Base-by-base conservation (phyloP, 306 rosid genomes). In the Purshia tridentata region DNA sequence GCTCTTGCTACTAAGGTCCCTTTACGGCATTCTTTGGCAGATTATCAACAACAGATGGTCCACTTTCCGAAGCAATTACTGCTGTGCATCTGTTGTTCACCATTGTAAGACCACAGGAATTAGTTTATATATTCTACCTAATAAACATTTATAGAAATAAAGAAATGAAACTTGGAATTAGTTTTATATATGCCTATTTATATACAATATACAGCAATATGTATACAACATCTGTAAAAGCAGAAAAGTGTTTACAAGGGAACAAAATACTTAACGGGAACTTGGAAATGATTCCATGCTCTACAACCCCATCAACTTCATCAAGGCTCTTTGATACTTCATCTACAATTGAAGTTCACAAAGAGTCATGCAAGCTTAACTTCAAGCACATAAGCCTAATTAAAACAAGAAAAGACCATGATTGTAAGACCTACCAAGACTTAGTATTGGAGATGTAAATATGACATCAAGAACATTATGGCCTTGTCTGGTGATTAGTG, bases 381-480 rank as follows among this genome's bases (percentile, higher is more conserved):
- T 12, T 18, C 48, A 67, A 20, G 4, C 8, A 65, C n/a, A 22
- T 16, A 71, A 14, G n/a, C 37, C 62, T 49, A 13, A 75, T 71
- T 70, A 35, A 19, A 65, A 71, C 66, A 76, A 59, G 50, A 22
- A 51, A 12, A 19, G 9, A 50, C 13, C 61, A 45, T 9, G 19
- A 42, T 8, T 40, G 23, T 69, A 67, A 68, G 77, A 72, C 90
- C 62, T 67, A 90, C 92, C 91, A 35, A 92, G 92, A 76, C 76
- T 92, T 78, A 29, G 75, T 67, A 92, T 87, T 61, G 98, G 98
- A 80, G 98, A 92, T 40, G 97, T 92, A 79, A 87, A 92, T 73
- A 92, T 90, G 84, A 92, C 76, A 87, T 90, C 98, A 47, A 90
- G 87, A 79, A 90, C 80, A 72, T 92, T 85, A 79, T 88, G 92